Evolutionary conservation across 2,329 filamentous ascomycete genomes (phyloP), one percentile per base, ranked within the genome.

Genomic region (Aureobasidium namibiae): DNA sequence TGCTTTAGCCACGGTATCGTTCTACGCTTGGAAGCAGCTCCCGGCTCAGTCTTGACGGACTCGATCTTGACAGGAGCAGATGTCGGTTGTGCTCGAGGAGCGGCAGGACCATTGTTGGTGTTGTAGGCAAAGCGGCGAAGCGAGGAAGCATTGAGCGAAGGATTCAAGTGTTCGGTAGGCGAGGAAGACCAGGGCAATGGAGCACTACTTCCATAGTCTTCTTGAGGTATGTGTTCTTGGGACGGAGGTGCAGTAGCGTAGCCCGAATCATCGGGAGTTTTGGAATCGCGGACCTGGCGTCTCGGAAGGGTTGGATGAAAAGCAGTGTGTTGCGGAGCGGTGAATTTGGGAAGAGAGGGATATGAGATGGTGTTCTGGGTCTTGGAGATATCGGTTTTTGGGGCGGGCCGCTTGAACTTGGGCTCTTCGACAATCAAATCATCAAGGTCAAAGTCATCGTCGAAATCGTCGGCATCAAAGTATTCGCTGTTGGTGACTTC

Each of bases 401-500:
- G 50, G 5, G 33, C 16, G 21, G 38, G 18, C 14, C 45, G 44
- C 41, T 36, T 56, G 29, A 26, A 68, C 64, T 75, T 77, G 0
- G 85, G 83, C 61, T 83, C 79, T 61, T 88, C 80, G 54, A 85
- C 81, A 21, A 46, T 29, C 42, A 57, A 33, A 33, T 57, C 52
- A 63, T 91, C 88, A 24, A 95, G 77, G 59, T 90, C 82, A 21
- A 86, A 81, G 65, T 96, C 91, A 68, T 92, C 89, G 66, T 90
- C 90, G 65, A 95, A 94, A 68, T 96, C 92, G 65, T 92, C 86
- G 63, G 91, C 88, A 61, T 85, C 82, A 63, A 91, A 88, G 61
- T 81, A 82, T 10, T 88, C 81, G 6, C 68, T 61, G n/a, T 64
- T 50, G 5, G 56, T 58, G 34, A 67, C 52, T 38, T 65, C 63